These are phyloP conservation scores for Davidsoniella neocaledoniae DNA, from an alignment of 2,329 filamentous ascomycete species.

Conservation along the genomic window DNA sequence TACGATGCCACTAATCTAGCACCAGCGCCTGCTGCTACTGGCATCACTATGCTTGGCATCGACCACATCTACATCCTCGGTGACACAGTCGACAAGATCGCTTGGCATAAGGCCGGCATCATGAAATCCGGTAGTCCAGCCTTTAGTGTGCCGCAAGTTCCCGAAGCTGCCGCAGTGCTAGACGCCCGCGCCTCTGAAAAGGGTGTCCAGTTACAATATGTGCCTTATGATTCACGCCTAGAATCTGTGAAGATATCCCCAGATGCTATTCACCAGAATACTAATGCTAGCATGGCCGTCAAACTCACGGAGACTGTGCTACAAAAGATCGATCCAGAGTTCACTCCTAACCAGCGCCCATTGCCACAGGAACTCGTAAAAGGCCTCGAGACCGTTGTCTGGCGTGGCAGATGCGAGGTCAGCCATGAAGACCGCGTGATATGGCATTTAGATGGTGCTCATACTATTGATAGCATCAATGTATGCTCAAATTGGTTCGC, in stretches of 20 bases:
- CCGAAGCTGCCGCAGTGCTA: conserved; percentile 29
- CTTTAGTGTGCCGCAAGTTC: conserved; percentile 38
- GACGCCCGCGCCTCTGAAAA: conserved; percentile 35
- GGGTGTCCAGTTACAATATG: conserved; percentile 27
- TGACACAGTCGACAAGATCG: conserved; percentile 45
- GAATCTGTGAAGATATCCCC: conserved; percentile 31
- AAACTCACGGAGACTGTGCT: conserved; percentile 35
- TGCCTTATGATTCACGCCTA: conserved; percentile 31
- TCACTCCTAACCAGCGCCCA: conserved; percentile 15
- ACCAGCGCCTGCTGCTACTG: conserved; percentile 36
- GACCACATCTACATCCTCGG: conserved; percentile 51
- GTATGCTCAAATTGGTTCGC: conserved; percentile 73
- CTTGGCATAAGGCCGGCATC: conserved; percentile 60
- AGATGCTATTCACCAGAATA: conserved; percentile 39
- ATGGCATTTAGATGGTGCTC: conserved; percentile 88
- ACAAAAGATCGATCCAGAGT: conserved; percentile 24
- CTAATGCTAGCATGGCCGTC: conserved; percentile 37
- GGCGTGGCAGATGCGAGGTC: conserved; percentile 63
- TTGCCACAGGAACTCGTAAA: conserved; percentile 49
- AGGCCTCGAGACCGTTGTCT: conserved; percentile 58
- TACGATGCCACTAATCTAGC: conserved; percentile 55
- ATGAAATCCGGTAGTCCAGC: conserved; percentile 43
- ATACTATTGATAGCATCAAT: conserved; percentile 78
- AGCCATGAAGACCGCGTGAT: conserved; percentile 30
- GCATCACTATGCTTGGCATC: conserved; percentile 49